Percentiles rank a stretch among this genome's conserved stretches.
These are phyloP conservation scores for Heliocybe sulcata DNA, from an alignment of 1,284 basidiomycete species.

Conservation along the genomic window DNA sequence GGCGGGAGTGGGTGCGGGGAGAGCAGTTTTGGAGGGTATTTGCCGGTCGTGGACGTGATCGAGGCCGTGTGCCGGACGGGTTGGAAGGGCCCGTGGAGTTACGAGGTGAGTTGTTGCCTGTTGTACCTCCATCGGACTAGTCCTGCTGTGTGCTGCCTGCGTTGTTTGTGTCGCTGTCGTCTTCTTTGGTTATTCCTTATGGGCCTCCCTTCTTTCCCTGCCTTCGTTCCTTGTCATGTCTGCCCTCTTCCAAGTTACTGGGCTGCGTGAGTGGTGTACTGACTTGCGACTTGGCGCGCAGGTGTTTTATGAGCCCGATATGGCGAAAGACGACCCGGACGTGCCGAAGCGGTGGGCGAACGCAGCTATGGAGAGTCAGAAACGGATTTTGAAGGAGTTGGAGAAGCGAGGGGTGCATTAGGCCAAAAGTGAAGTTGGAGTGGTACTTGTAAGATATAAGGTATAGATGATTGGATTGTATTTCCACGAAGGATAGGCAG, in stretches of 20 bases:
- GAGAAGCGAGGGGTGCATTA: conserved; percentile 7
- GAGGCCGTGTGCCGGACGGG: conserved; percentile 20
- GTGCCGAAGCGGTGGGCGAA: conserved; percentile 19
- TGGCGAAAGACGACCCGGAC: conserved; percentile 14
- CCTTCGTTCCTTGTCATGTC: background rate
- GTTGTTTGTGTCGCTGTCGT: too few relatives aligned
- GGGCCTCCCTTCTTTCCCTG: background rate
- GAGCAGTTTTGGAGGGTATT: conserved; percentile 14
- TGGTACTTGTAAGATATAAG: too few relatives aligned
- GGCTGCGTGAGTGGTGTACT: background rate
- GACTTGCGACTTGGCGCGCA: conserved; percentile 3
- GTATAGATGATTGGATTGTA: too few relatives aligned
- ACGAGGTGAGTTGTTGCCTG: conserved; percentile 21
- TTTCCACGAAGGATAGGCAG: too few relatives aligned
- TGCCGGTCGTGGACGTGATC: conserved; percentile 21
- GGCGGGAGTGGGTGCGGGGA: conserved; percentile 5
- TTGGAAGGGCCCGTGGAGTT: conserved; percentile 23
- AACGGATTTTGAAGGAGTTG: conserved; percentile 12
- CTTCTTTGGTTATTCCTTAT: too few relatives aligned
- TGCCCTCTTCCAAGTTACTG: too few relatives aligned
- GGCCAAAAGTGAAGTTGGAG: too few relatives aligned
- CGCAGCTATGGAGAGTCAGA: conserved; percentile 15
- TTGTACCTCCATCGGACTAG: too few relatives aligned
- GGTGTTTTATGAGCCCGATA: conserved; percentile 22
- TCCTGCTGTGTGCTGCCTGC: too few relatives aligned